Evolutionary conservation across 2,329 filamentous ascomycete genomes (phyloP), one percentile per base, ranked within the genome.

Genomic region (Phialophora chinensis): DNA sequence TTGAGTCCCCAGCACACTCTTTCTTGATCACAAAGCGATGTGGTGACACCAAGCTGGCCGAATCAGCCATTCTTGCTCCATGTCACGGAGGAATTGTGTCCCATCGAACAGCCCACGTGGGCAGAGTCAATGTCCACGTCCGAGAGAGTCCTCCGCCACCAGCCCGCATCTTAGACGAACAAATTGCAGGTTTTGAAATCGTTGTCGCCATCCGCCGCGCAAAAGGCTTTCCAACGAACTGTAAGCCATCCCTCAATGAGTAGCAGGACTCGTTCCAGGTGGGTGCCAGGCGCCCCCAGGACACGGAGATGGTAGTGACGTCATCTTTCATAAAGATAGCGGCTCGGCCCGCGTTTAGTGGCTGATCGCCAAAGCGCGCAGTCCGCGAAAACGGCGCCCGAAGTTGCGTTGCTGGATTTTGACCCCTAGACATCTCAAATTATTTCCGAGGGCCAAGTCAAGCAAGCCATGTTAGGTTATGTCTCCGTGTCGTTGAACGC

Each of bases 401-500:
- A 55, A 55, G 29, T 33, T 55, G 27, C 27, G 7, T 35, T 33
- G 53, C 53, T 4, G 35, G 27, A 55, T 55, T 17, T 55, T 31
- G 20, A 35, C 10, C 29, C 53, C 53, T 55, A 29, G 31, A 35
- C 23, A 50, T 60, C 42, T 60, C 12, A 31, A 31, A 12, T 31
- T 61, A 14, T 20, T 14, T 52, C 47, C 20, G 7, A 25, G 42
- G 57, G 47, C 23, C 57, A 23, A 33, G 27, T 59, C 47, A 38
- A 17, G 42, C 47, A 38, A 17, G 42, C 49, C 29, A 70, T 70
- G 68, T 44, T 68, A 17, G 57, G 62, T 25, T 59, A 44, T 60
- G 17, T 63, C n/a, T 59, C 64, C 2, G 38, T 72, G 38, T 59
- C 64, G 5, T 29, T 70, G 31, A 66, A 64, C 42, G 64, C 65